Evolutionary conservation across 306 rosid species (phyloP).

Genomic region (Castanea mollissima): DNA sequence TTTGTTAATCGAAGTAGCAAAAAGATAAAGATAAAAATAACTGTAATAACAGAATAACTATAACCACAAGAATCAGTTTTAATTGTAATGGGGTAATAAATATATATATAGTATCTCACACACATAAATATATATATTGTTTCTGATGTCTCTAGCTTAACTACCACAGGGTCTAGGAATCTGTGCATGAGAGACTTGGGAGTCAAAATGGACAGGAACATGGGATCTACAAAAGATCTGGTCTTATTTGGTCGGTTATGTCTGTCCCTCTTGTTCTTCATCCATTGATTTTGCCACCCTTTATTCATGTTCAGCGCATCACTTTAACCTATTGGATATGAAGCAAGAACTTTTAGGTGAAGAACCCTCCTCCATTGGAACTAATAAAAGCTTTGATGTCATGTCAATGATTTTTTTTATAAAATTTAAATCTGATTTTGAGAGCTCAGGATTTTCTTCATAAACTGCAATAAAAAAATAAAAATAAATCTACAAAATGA

Average conservation of each 20-base stretch:
- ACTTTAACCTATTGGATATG: conserved; percentile 45
- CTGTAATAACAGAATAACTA: conserved; percentile 65
- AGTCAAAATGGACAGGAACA: conserved; percentile 38
- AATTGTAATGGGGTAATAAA: not conserved
- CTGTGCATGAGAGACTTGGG: conserved; percentile 41
- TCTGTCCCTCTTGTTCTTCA: conserved; percentile 51
- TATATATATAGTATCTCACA: too few species aligned
- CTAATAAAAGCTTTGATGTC: not conserved
- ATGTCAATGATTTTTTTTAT: too few species aligned
- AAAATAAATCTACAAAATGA: conserved; percentile 17
- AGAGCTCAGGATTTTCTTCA: not conserved
- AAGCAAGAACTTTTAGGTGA: conserved; percentile 20
- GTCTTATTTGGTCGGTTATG: conserved; percentile 56
- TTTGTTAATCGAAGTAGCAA: conserved; percentile 22
- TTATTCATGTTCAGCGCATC: conserved; percentile 42
- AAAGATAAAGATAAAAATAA: conserved; percentile 38
- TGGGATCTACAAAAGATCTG: conserved; percentile 66
- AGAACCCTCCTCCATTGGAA: conserved; percentile 16
- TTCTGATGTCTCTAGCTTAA: conserved; percentile 21
- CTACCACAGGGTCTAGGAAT: conserved; percentile 47
- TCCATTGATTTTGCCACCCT: conserved; percentile 50
- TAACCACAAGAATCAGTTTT: conserved; percentile 31
- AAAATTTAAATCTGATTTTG: not conserved
- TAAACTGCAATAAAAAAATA: conserved; percentile 18
- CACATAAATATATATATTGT: conserved; percentile 15